Evolutionary conservation across 2,329 filamentous ascomycete species (phyloP), one percentile per base, ranked within the genome.

Genomic region (Xylariomycetidae sp.): DNA sequence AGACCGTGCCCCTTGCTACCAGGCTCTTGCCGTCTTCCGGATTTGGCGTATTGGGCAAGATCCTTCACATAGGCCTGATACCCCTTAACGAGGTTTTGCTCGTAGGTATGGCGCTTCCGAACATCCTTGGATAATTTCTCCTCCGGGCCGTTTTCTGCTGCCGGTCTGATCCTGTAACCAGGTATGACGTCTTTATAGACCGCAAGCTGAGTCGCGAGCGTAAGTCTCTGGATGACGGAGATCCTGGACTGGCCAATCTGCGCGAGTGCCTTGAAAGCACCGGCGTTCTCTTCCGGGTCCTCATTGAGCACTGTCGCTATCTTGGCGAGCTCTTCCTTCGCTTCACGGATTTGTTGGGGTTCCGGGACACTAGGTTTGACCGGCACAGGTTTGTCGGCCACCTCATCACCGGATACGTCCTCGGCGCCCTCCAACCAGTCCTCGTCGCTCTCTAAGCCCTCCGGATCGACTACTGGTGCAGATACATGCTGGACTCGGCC

Each of bases 171-270:
- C 40, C 92, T 77, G 59, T 98, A 98, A 15, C 92, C 92, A 0
- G 92, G 92, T 38, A 98, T 97, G 29, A 96, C 77, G 61, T 97
- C 92, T 59, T 90, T 95, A 70, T 90, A 98, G 10, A 97, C 80
- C 1, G 89, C 77, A 57, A 92, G 74, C 61, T 96, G 89, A 15
- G 92, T 88, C 30, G 82, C 85, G 44, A 98, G 67, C 6, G 85
- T 82, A 40, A 98, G 72, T 61, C 94, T 95, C 64, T 86, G 82
- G 33, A 98, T 81, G 2, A 83, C 80, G 11, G 75, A 60, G 42
- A 89, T 80, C 11, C 70, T 69, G 6, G 83, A 82, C 34, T 80
- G 70, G 14, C 82, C 82, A 46, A 94, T 77, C 50, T 84, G 77
- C 19, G 81, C 82, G 50, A 97, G 66, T 4, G 77, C 75, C 58